Evolutionary conservation across 495 filamentous ascomycete species (phyloP), one percentile per base, ranked within the genome.

Genomic region (Diplogelasinospora grovesii): DNA sequence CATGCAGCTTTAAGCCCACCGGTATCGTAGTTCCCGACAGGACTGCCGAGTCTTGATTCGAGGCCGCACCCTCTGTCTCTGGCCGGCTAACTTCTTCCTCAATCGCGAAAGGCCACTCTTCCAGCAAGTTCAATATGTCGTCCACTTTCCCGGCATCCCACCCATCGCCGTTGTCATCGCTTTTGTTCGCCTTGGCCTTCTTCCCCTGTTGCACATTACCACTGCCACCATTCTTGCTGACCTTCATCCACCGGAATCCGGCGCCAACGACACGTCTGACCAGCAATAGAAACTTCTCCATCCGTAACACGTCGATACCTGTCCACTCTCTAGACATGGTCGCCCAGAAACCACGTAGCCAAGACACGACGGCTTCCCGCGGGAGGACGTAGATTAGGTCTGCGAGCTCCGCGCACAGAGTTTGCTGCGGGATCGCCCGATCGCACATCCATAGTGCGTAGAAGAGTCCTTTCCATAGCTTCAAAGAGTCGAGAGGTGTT

Each of bases 401-500:
- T 35, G 92, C 85, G 34, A 97, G 83, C 33, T 87, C 79, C 40
- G 68, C 63, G 53, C 81, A 80, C 34, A 97, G 83, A 22, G 75
- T 78, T 73, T 95, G 90, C 70, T 96, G 90, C 8, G 84, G 79
- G 43, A 82, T 69, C 14, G 88, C 83, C 35, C 85, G 85, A 66
- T 95, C 89, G 60, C 82, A 87, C 82, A 95, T 90, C 82, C 86
- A 95, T 60, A 95, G 78, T 65, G 88, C 92, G 75, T 84, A 97
- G 69, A 93, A 97, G 18, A 98, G 78, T 24, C 90, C 92, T 63
- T 95, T 95, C 88, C 89, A 95, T 45, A 98, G 74, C 66, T 96
- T 95, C 39, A 93, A 71, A 22, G 86, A 69, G 35, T 98, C 90
- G 48, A 93, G 61, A 14, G 79, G 69, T 10, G 76, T 68, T 40